A percentile compares a stretch with the other conserved stretches of the same genome.
These are phyloP conservation scores for Lunularia cruciata DNA, from an alignment of 225 moss, liverwort and hornwort genomes.

Conservation along the genomic window DNA sequence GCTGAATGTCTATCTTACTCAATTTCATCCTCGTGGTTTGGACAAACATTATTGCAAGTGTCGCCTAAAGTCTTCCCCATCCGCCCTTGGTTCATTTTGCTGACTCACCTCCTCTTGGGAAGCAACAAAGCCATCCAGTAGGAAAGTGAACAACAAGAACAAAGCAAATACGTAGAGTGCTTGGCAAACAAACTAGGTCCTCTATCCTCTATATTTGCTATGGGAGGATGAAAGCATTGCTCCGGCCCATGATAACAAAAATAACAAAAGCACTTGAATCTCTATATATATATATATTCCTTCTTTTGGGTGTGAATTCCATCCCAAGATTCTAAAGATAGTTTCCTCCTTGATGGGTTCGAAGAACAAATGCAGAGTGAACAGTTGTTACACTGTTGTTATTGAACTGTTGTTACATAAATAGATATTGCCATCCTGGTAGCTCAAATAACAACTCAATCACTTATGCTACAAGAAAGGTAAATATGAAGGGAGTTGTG, in stretches of 20 bases:
- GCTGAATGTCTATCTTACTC: background rate
- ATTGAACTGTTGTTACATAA: too few species aligned
- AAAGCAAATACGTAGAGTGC: slow-evolving; percentile 20
- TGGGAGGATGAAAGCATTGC: slow-evolving; percentile 16
- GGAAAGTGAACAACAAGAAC: too few species aligned
- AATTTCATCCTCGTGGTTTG: too few species aligned
- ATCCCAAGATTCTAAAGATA: background rate
- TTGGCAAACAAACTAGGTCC: slow-evolving; percentile 5
- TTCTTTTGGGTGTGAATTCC: slow-evolving; percentile 27
- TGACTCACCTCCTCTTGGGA: background rate
- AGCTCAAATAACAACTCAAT: too few species aligned
- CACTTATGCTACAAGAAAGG: too few species aligned
- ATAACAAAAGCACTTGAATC: slow-evolving; percentile 27
- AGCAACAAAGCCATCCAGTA: background rate
- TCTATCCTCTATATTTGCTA: slow-evolving; percentile 35
- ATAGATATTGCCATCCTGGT: too few species aligned
- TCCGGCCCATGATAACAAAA: slow-evolving; percentile 2
- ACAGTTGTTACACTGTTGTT: too few species aligned
- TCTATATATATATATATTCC: slow-evolving; percentile 14
- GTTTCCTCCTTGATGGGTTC: slow-evolving; percentile 26
- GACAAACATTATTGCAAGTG: slow-evolving; percentile 8
- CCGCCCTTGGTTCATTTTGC: slow-evolving; percentile 26
- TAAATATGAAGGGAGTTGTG: too few species aligned
- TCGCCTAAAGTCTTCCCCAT: slow-evolving; percentile 24
- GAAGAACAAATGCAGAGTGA: slow-evolving; percentile 16